These are phyloP conservation scores for Trichosporon asahii DNA, from an alignment of 1,284 basidiomycete species.

Conservation along the genomic window DNA sequence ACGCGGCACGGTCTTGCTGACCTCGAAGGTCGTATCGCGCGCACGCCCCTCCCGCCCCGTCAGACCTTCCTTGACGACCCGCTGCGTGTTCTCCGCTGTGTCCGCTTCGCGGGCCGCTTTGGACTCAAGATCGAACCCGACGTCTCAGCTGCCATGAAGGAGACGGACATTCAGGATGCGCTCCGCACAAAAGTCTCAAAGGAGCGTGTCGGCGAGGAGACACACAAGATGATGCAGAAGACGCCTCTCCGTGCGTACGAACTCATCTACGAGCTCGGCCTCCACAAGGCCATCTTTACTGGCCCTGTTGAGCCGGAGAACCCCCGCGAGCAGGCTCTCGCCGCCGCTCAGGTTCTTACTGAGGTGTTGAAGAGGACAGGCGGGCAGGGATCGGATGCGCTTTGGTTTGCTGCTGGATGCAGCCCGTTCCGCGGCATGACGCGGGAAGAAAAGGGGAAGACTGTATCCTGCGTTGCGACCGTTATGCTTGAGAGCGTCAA, in stretches of 20 bases:
- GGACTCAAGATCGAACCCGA: conserved; percentile 75
- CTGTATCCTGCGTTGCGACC: conserved; percentile 61
- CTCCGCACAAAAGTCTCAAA: conserved; percentile 75
- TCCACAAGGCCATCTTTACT: conserved; percentile 70
- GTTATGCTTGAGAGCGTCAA: conserved; percentile 78
- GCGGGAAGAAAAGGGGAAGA: conserved; percentile 66
- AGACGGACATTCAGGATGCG: conserved; percentile 69
- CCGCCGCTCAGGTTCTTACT: conserved; percentile 62
- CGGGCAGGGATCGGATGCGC: conserved; percentile 53
- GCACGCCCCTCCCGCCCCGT: conserved; percentile 81
- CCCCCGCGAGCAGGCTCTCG: conserved; percentile 54
- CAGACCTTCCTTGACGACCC: conserved; percentile 95
- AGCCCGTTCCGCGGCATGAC: conserved; percentile 62
- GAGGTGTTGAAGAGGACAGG: conserved; percentile 42
- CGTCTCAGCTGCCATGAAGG: conserved; percentile 64
- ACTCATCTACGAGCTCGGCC: conserved; percentile 65
- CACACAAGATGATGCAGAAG: conserved; percentile 82
- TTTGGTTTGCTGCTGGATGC: conserved; percentile 70
- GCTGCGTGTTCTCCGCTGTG: conserved; percentile 80
- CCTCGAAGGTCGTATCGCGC: conserved; percentile 70
- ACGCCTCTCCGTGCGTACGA: conserved; percentile 71
- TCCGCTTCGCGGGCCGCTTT: conserved; percentile 88
- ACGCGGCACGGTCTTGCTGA: conserved; percentile 83
- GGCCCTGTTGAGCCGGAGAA: conserved; percentile 46
- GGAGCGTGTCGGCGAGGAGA: conserved; percentile 84